A percentile compares a stretch with the other conserved stretches of the same genome.
Conservation (phyloP, 2,329 filamentous ascomycete genomes). For the Aspergillus sergii region DNA sequence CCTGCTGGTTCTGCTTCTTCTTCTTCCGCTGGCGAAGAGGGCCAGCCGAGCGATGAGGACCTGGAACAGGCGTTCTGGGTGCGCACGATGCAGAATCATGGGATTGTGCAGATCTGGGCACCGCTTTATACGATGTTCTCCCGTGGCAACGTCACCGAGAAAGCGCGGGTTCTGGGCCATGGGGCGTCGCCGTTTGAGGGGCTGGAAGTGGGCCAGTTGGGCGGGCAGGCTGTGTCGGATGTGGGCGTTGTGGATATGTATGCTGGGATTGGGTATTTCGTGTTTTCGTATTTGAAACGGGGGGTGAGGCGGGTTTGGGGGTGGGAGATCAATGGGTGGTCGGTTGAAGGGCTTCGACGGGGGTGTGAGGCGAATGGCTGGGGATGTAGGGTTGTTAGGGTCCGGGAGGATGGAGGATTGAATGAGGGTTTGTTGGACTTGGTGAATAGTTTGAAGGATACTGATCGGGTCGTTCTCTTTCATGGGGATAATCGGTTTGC, state of each 20-base stretch:
- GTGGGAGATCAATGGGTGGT: slow-evolving; percentile 91
- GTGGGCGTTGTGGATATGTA: slow-evolving; percentile 73
- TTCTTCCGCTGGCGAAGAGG: slow-evolving; percentile 6
- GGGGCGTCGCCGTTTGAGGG: slow-evolving; percentile 39
- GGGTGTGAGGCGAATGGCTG: slow-evolving; percentile 73
- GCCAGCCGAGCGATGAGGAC: slow-evolving; percentile 51
- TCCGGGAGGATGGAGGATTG: slow-evolving; percentile 39
- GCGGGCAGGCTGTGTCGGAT: slow-evolving; percentile 25
- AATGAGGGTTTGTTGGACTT: slow-evolving; percentile 31
- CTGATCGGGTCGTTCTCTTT: slow-evolving; percentile 66
- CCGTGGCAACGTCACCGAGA: slow-evolving; percentile 86
- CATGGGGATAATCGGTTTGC: slow-evolving; percentile 68
- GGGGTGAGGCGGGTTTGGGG: slow-evolving; percentile 72
- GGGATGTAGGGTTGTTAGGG: slow-evolving; percentile 58
- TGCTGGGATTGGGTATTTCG: slow-evolving; percentile 92
- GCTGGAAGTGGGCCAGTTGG: slow-evolving; percentile 30
- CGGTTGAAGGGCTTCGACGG: slow-evolving; percentile 76
- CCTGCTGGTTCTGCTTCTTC: neutral
- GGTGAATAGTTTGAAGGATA: slow-evolving; percentile 37
- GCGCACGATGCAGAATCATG: slow-evolving; percentile 71
- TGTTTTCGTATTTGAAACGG: slow-evolving; percentile 75
- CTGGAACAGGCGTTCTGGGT: slow-evolving; percentile 77
- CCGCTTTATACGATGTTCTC: slow-evolving; percentile 94
- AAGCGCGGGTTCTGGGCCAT: slow-evolving; percentile 68
- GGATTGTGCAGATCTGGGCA: slow-evolving; percentile 82